A percentile compares a stretch with the other conserved stretches of the same genome.
Conservation (phyloP, 108 stramenopile species). For the Conticribra weissflogii region DNA sequence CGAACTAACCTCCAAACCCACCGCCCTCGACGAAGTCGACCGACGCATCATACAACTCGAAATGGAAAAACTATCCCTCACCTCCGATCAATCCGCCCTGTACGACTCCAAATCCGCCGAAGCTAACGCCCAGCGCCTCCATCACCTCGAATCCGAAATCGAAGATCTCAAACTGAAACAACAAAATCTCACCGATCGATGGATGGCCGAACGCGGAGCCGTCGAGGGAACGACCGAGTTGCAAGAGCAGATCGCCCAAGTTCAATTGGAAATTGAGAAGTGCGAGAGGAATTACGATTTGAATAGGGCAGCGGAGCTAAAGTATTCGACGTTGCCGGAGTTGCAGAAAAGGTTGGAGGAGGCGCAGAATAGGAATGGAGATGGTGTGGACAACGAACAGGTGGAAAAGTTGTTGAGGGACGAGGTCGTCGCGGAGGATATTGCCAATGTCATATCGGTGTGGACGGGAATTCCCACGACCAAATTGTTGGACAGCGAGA, state of each 20-base stretch:
- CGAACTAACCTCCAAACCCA: constrained; percentile 76
- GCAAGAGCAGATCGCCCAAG: constrained; percentile 88
- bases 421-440: constrained; percentile 95
- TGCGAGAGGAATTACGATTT: constrained; percentile 94
- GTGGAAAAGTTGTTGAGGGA: constrained; percentile 72
- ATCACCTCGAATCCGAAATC: constrained; percentile 77
- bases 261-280: constrained; percentile 88
- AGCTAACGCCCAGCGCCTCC: constrained; percentile 57
- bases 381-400: constrained; percentile 24
- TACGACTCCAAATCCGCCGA: constrained; percentile 37
- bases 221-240: constrained; percentile 74
- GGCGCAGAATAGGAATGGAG: constrained; percentile 31
- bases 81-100: constrained; percentile 24
- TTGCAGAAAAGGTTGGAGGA: constrained; percentile 72
- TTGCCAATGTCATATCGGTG: constrained; percentile 88
- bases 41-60: constrained; percentile 67
- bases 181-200: constrained; percentile 70
- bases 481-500: constrained; percentile 89
- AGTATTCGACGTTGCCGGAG: constrained; percentile 87
- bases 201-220: constrained; percentile 78
- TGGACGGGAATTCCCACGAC: constrained; percentile 95
- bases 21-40: constrained; percentile 60
- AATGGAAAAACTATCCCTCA: constrained; percentile 55
- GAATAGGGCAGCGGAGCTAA: constrained; percentile 92
- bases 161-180: constrained; percentile 69